Percentiles rank a stretch among this genome's conserved stretches.
phyloP scores from a whole-genome alignment of 2,329 filamentous ascomycete species.

The Shiraia bambusicola region DNA sequence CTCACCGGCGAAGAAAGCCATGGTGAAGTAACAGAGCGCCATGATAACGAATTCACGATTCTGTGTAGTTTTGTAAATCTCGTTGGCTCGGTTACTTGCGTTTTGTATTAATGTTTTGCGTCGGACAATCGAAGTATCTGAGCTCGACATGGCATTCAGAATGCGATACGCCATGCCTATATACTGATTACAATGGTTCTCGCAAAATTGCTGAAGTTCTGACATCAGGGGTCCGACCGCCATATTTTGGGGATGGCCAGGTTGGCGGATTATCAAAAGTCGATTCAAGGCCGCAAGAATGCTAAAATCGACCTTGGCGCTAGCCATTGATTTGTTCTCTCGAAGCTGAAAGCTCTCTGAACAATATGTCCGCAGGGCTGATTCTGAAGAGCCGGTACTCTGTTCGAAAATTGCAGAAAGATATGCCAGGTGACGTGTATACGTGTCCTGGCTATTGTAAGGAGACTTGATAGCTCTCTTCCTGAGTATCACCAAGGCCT shows the following conservation, averaged over 20 bases:
- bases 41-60: conserved; percentile 84
- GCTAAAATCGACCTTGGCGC: conserved; percentile 45
- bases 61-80: conserved; percentile 65
- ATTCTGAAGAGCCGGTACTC: conserved; percentile 70
- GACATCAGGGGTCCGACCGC: conserved; percentile 64
- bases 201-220: conserved; percentile 67
- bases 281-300: conserved; percentile 53
- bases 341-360: conserved; percentile 60
- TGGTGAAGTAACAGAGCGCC: conserved; percentile 81
- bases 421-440: conserved; percentile 65
- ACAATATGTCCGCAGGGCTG: conserved; percentile 67
- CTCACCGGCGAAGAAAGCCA: conserved; percentile 77
- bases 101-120: conserved; percentile 75
- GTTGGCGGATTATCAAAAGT: conserved; percentile 49
- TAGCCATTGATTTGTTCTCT: conserved; percentile 18
- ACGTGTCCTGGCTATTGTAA: conserved; percentile 42
- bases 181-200: conserved; percentile 69
- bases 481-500: conserved; percentile 23
- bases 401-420: conserved; percentile 75
- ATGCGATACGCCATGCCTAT: conserved; percentile 78
- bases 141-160: conserved; percentile 65
- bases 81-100: conserved; percentile 57
- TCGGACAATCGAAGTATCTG: conserved; percentile 67
- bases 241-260: conserved; percentile 47
- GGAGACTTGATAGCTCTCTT: conserved; percentile 45